Percentiles rank a stretch among this genome's conserved stretches.
phyloP scores from a whole-genome alignment of 352 stramenopile genomes.

The Globisporangium rhizosaccharum region DNA sequence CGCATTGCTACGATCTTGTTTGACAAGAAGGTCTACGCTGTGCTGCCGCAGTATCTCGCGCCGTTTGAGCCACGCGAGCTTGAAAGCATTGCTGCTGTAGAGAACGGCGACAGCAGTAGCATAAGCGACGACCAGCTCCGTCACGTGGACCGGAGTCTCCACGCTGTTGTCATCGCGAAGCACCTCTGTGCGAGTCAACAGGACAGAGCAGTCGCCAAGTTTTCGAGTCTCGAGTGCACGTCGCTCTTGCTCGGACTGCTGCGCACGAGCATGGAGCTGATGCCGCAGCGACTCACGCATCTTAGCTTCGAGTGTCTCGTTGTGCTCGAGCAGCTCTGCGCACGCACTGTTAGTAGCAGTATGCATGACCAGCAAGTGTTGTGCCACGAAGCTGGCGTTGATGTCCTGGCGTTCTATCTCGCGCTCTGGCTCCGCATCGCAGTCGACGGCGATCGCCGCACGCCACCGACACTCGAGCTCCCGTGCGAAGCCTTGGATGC shows the following conservation, averaged over 20 bases:
- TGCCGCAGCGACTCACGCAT: conserved; percentile 1
- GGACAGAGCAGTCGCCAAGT: conserved; percentile 24
- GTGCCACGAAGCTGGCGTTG: conserved; percentile 29
- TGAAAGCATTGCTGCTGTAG: background rate
- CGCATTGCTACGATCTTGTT: conserved; percentile 49
- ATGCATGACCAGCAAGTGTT: conserved; percentile 37
- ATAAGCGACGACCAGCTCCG: background rate
- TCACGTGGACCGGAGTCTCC: conserved; percentile 16
- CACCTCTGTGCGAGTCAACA: conserved; percentile 28
- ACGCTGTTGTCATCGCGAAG: conserved; percentile 16
- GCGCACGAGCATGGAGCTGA: conserved; percentile 11
- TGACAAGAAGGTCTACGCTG: conserved; percentile 46
- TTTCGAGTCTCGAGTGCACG: conserved; percentile 41
- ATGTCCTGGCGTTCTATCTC: conserved; percentile 37
- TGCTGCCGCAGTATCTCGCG: conserved; percentile 36
- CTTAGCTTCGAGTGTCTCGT: conserved; percentile 31
- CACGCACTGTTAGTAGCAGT: background rate
- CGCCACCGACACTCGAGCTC: background rate
- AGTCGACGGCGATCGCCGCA: conserved; percentile 1
- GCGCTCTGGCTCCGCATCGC: conserved; percentile 20
- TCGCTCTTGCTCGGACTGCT: conserved; percentile 33
- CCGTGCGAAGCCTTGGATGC: conserved; percentile 1
- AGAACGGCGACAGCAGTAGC: no score
- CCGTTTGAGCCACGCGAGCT: conserved; percentile 7
- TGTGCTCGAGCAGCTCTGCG: conserved; percentile 34